Evolutionary conservation across 257 asterid genomes (phyloP), one percentile per base, ranked within the genome.

Genomic region (Eustoma russellianum): DNA sequence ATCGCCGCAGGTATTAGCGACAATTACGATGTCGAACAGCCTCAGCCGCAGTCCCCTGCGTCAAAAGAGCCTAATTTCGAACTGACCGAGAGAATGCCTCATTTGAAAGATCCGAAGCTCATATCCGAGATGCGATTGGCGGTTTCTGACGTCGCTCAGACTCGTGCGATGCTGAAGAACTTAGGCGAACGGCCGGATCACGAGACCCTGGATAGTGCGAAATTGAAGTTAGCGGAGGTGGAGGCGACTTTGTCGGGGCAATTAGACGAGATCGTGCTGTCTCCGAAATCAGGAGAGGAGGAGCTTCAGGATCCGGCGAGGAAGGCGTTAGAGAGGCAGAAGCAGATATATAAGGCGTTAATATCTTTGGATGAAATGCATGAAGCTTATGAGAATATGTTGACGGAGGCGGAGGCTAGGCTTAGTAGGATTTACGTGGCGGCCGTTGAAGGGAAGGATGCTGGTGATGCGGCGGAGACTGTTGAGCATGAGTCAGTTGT

Each of bases 141-240:
- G 54, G 95, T 85, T 13, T 65, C 67, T 44, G 97, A 88, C 54
- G 88, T 92, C 48, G 74, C 83, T 46, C 93, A 83, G 60, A 67
- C 94, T 58, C 85, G 98, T 64, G 79, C 93, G 33, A 60, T 72
- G 45, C 80, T 92, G 67, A 70, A 56, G 50, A 55, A 78, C 53
- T 79, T 92, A 3, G 98, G 97, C 0, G 78, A 74, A 56, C 83
- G 94, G 6, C 97, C 98, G 55, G 95, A 83, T 69, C 98, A 92
- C 71, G 98, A 92, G 84, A 51, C 81, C 7, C 81, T 92, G 16
- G 98, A 92, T 62, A 47, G 44, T 14, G 95, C 98, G 5, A 77
- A 80, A 55, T 43, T 73, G 50, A 77, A 73, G 56, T 48, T 92
- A 40, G 62, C 85, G 5, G 95, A 88, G 61, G 66, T 91, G 28